Evolutionary conservation across 148 eudicot species (phyloP).

Genomic region (Silene latifolia): DNA sequence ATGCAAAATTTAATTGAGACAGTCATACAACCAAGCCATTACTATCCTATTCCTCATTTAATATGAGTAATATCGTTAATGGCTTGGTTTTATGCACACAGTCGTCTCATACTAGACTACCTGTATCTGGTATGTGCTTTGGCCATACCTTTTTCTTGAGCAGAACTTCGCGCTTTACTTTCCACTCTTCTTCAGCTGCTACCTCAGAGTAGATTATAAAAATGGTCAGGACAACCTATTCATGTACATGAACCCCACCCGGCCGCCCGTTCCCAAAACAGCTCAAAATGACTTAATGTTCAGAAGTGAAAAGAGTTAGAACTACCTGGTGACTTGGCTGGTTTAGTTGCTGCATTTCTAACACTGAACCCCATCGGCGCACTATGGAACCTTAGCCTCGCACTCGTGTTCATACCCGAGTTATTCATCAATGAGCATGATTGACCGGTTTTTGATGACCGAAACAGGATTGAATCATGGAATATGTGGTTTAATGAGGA

Average conservation of each 20-base stretch:
- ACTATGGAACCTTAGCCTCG: constrained; percentile 17
- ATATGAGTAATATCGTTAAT: too few species aligned
- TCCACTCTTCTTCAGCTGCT: constrained; percentile 99
- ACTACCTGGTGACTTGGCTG: constrained; percentile 94
- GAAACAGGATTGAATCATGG: constrained; percentile 24
- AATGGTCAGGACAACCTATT: neutral
- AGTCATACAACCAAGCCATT: neutral
- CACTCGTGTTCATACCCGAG: constrained; percentile 15
- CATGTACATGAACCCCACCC: too few species aligned
- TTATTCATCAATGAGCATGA: constrained; percentile 24
- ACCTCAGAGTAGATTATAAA: constrained; percentile 36
- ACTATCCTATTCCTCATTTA: neutral
- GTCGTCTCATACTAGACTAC: neutral
- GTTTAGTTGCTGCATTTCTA: constrained; percentile 74
- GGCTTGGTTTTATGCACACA: neutral
- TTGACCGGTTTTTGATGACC: constrained; percentile 23
- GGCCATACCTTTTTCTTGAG: constrained; percentile 68
- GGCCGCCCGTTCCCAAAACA: too few species aligned
- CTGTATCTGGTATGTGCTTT: neutral
- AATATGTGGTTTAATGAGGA: constrained; percentile 35
- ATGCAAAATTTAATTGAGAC: neutral
- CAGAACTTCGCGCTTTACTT: constrained; percentile 66
- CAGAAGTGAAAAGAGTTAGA: neutral
- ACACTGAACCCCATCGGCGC: constrained; percentile 48
- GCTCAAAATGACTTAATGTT: too few species aligned